Percentiles rank a stretch among this genome's conserved stretches.
phyloP scores from a whole-genome alignment of 129 eudicot genomes.

The Lactuca saligna region DNA sequence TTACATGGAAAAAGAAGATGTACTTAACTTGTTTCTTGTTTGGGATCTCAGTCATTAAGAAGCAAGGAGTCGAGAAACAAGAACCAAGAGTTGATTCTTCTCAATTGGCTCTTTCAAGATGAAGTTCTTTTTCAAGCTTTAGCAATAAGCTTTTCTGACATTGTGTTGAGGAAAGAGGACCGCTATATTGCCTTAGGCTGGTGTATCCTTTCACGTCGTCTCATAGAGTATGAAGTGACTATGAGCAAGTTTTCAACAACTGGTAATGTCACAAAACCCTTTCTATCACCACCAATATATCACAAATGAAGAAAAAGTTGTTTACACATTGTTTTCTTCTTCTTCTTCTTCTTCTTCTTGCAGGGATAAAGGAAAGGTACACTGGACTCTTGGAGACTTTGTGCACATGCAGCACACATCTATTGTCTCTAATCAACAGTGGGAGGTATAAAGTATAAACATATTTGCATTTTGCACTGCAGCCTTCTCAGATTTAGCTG shows the following conservation, averaged over 20 bases:
- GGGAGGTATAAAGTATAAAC: constrained; percentile 53
- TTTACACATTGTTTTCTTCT: background rate
- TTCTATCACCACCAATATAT: background rate
- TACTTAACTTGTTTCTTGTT: background rate
- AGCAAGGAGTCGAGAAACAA: constrained; percentile 49
- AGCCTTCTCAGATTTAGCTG: background rate
- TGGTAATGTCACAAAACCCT: constrained; percentile 45
- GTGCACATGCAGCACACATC: constrained; percentile 41
- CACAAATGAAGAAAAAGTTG: background rate
- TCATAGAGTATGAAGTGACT: constrained; percentile 62
- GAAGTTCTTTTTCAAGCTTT: constrained; percentile 55
- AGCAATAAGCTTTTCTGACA: constrained; percentile 43
- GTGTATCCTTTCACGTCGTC: constrained; percentile 79
- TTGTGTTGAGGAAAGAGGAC: constrained; percentile 68
- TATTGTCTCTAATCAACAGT: constrained; percentile 44
- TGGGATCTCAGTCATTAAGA: constrained; percentile 47
- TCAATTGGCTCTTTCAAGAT: constrained; percentile 88
- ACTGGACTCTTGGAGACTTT: constrained; percentile 51
- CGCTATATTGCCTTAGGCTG: constrained; percentile 78
- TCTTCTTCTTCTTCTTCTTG: constrained; percentile 11
- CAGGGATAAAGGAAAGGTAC: constrained; percentile 64
- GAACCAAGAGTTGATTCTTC: constrained; percentile 69
- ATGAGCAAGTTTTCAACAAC: constrained; percentile 38
- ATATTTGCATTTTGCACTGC: background rate
- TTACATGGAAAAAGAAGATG: too few species aligned